These are phyloP conservation scores for Podospora australis DNA, from an alignment of 495 filamentous ascomycete genomes.

Conservation along the genomic window DNA sequence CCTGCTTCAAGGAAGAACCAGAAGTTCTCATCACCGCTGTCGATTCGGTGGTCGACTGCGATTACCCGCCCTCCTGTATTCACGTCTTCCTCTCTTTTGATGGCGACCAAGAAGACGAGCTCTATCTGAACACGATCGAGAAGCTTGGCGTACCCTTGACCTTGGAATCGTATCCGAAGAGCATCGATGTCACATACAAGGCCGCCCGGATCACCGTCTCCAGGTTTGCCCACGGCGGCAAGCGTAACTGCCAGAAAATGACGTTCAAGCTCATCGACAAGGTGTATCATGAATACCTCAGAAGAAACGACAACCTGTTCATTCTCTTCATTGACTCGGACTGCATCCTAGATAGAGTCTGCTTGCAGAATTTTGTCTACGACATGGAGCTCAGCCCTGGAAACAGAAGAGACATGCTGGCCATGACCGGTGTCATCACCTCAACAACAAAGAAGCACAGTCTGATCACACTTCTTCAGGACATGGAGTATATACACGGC, in stretches of 20 bases:
- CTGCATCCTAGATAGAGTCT: constrained; percentile 88
- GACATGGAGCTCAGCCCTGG: constrained; percentile 98
- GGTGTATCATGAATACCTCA: constrained; percentile 84
- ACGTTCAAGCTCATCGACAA: constrained; percentile 94
- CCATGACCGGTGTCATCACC: constrained; percentile 98
- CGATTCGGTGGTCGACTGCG: constrained; percentile 88
- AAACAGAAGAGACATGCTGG: constrained; percentile 87
- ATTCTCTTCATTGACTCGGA: constrained; percentile 98
- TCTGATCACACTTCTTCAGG: constrained; percentile 86
- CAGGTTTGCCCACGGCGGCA: constrained; percentile 88
- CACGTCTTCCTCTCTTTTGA: constrained; percentile 98
- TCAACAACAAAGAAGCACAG: constrained; percentile 85
- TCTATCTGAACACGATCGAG: constrained; percentile 83
- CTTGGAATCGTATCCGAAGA: constrained; percentile 72
- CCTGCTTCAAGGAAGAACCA: constrained; percentile 90
- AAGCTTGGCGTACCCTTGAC: constrained; percentile 79
- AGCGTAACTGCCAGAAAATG: constrained; percentile 86
- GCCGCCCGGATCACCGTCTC: constrained; percentile 83
- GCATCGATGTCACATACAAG: constrained; percentile 84
- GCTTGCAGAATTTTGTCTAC: constrained; percentile 97
- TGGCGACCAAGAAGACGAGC: constrained; percentile 78
- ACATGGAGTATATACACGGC: constrained; percentile 97
- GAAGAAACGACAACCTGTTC: constrained; percentile 86
- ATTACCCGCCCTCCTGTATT: constrained; percentile 88
- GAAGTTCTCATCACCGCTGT: constrained; percentile 81